Percentiles rank a stretch among this genome's conserved stretches.
Conservation (phyloP, 495 filamentous ascomycete species). For the Daldinia loculata region DNA sequence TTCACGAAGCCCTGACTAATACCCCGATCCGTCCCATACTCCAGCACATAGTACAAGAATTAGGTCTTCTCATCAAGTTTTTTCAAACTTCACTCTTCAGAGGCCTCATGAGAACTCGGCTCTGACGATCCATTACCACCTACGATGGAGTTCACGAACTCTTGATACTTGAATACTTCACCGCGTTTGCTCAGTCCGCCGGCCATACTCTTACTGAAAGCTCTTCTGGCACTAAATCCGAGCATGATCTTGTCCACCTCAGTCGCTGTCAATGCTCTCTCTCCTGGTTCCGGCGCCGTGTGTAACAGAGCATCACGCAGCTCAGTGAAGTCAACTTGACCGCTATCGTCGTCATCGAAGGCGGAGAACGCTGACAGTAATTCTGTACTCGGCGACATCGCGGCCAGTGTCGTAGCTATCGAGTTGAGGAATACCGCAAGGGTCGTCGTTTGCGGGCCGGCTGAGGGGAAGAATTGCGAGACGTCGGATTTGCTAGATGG, state of each 20-base stretch:
- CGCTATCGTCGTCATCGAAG: conserved; percentile 95
- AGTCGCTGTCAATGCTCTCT: conserved; percentile 68
- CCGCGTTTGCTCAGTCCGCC: conserved; percentile 61
- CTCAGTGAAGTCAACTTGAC: conserved; percentile 85
- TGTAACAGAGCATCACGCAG: conserved; percentile 83
- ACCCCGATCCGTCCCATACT: conserved; percentile 11
- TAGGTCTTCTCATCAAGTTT: neutral
- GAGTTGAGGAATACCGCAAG: conserved; percentile 85
- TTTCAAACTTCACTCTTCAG: conserved; percentile 43
- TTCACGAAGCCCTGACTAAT: neutral
- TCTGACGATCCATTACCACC: conserved; percentile 54
- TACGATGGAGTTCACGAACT: conserved; percentile 73
- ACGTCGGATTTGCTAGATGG: conserved; percentile 65
- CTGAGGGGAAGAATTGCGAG: conserved; percentile 78
- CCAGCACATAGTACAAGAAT: conserved; percentile 4
- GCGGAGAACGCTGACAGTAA: conserved; percentile 88
- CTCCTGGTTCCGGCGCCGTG: conserved; percentile 79
- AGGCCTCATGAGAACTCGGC: conserved; percentile 46
- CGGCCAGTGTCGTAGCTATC: conserved; percentile 73
- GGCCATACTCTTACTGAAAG: conserved; percentile 67
- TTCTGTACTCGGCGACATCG: conserved; percentile 77
- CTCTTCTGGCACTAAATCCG: conserved; percentile 83
- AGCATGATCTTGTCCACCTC: conserved; percentile 85
- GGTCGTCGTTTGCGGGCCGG: conserved; percentile 72
- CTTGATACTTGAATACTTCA: conserved; percentile 80